Evolutionary conservation across 176 grass and related monocot species (phyloP), one percentile per base, ranked within the genome.

Genomic region (Aegilops speltoides): DNA sequence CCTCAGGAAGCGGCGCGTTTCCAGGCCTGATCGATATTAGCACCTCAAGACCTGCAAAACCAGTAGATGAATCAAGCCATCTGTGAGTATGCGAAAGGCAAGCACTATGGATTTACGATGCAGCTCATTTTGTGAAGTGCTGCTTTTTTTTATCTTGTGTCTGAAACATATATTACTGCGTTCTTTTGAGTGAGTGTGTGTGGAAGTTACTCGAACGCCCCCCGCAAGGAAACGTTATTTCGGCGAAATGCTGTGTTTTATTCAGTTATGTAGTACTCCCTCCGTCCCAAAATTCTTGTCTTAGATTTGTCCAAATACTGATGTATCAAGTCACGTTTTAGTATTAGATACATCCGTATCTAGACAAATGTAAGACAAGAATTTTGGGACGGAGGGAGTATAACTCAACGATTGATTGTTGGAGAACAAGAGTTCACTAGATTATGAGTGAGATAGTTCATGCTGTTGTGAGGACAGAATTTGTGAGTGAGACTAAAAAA

Each of bases 21-120:
- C 93, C 97, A 77, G 92, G 90, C 14, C 96, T 95, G 82, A 96
- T 61, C 3, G 96, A 94, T 88, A 98, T 85, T 57, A 93, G 23
- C 29, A 90, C 97, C 76, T 94, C 82, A 13, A 96, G 87, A 54
- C 97, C 91, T 95, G 86, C 14, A 70, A 64, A 86, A 82, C 23
- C 65, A 6, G 46, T 46, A 16, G 36, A 84, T 73, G 64, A 77
- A 59, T 22, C 7, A 20, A 57, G 20, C 54, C 16, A 54, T 4
- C 17, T 59, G 54, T 52, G 73, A 76, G 78, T 68, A 25, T 68
- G 4, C 22, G 34, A 19, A 81, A 85, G 23, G 45, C 17, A 17
- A n/a, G 15, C 66, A 16, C 34, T 48, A 9, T 48, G 19, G 22
- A 63, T 84, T 4, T 64, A 22, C 20, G 15, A 48, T 67, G 43